phyloP scores from a whole-genome alignment of 2,329 filamentous ascomycete genomes.

The Fusarium sp. region DNA sequence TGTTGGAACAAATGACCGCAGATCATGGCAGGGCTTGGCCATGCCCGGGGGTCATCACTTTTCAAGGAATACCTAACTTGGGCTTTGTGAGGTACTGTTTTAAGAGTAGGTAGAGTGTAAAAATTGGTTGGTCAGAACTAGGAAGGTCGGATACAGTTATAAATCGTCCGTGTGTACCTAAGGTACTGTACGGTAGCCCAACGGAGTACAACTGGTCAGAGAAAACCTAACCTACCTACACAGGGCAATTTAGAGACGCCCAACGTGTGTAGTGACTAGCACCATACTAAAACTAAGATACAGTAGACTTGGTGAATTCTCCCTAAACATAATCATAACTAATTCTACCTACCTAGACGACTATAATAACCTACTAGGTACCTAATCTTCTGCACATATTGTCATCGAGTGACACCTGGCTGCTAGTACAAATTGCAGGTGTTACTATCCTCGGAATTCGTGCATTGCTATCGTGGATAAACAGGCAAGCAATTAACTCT shows the following conservation, averaged over 20 bases:
- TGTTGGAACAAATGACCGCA: constrained; percentile 19
- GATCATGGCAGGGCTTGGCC: constrained; percentile 26
- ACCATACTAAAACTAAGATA: too few species aligned
- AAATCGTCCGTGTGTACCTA: not conserved
- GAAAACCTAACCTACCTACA: not conserved
- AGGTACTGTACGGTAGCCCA: not conserved
- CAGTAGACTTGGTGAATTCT: not conserved
- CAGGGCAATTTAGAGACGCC: not conserved
- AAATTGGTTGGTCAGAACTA: not conserved
- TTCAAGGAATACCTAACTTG: constrained; percentile 11
- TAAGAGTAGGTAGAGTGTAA: not conserved
- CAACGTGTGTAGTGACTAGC: too few species aligned
- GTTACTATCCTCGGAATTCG: not conserved
- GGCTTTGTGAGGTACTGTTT: not conserved
- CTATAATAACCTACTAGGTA: not conserved
- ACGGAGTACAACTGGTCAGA: not conserved
- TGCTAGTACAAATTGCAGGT: too few species aligned
- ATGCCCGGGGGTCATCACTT: constrained; percentile 6
- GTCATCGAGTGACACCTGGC: too few species aligned
- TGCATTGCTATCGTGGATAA: not conserved
- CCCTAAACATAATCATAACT: not conserved
- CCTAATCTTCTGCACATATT: not conserved
- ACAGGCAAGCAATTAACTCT: not conserved
- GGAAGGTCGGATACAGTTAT: not conserved
- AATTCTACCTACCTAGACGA: not conserved